These are phyloP conservation scores for Trametes sanguinea DNA, from an alignment of 768 basidiomycete species.

Conservation along the genomic window DNA sequence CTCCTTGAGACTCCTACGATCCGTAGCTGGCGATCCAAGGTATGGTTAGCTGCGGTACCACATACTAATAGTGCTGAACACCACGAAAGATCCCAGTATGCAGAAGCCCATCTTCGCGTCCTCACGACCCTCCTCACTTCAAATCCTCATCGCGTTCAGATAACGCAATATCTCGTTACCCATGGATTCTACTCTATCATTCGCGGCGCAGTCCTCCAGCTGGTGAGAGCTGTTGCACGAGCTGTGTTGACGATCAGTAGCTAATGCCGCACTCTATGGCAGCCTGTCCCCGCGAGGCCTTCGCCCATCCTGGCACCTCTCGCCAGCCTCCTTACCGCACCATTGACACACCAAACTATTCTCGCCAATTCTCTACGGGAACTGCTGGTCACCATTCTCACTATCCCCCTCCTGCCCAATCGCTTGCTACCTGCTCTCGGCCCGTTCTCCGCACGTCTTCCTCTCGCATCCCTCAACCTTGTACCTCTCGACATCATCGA, in stretches of 20 bases:
- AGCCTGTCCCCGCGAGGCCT: slow-evolving; percentile 63
- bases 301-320: slow-evolving; percentile 51
- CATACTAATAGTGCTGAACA: neutral
- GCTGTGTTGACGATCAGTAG: neutral
- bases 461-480: slow-evolving; percentile 45
- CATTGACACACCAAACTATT: slow-evolving; percentile 39
- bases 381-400: slow-evolving; percentile 59
- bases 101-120: slow-evolving; percentile 50
- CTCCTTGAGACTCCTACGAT: slow-evolving; percentile 50
- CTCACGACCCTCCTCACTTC: slow-evolving; percentile 49
- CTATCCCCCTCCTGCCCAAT: slow-evolving; percentile 78
- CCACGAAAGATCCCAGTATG: slow-evolving; percentile 46
- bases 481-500: slow-evolving; percentile 31
- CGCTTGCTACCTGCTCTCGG: slow-evolving; percentile 64
- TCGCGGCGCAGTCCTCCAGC: slow-evolving; percentile 42
- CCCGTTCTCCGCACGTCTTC: slow-evolving; percentile 63
- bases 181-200: slow-evolving; percentile 51
- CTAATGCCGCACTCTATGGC: neutral
- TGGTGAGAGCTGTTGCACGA: slow-evolving; percentile 44
- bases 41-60: slow-evolving; percentile 36
- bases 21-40: slow-evolving; percentile 51
- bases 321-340: slow-evolving; percentile 45
- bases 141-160: slow-evolving; percentile 27
- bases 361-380: slow-evolving; percentile 40
- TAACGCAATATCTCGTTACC: slow-evolving; percentile 49